phyloP scores from a whole-genome alignment of 441 rosid genomes.

The Croton laevigatus region DNA sequence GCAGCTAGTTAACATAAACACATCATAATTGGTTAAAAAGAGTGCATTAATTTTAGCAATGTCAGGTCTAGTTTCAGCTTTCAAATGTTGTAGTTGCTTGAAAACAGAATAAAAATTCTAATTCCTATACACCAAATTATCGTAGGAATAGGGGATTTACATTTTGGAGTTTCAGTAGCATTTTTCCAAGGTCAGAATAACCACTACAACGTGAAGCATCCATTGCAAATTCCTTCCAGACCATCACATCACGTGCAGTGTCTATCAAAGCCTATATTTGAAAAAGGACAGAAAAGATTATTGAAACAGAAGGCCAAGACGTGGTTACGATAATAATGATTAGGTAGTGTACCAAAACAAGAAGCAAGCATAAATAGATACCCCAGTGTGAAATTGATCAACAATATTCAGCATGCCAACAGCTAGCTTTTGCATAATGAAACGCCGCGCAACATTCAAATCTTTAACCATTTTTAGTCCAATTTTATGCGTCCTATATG shows the following conservation, averaged over 20 bases:
- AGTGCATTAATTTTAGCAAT: neutral
- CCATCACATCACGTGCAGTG: slow-evolving; percentile 62
- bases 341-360: slow-evolving; percentile 10
- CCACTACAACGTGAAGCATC: slow-evolving; percentile 74
- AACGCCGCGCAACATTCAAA: slow-evolving; percentile 72
- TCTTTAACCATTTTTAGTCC: slow-evolving; percentile 90
- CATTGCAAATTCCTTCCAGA: slow-evolving; percentile 93
- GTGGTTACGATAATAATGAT: neutral
- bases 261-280: slow-evolving; percentile 70
- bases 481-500: slow-evolving; percentile 66
- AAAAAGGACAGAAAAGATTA: slow-evolving; percentile 26
- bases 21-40: neutral
- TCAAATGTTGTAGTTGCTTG: neutral
- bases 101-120: neutral
- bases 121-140: neutral
- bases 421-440: slow-evolving; percentile 82
- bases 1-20: neutral
- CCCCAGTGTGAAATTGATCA: slow-evolving; percentile 86
- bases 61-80: neutral
- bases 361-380: slow-evolving; percentile 26
- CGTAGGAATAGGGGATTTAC: slow-evolving; percentile 41
- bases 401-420: slow-evolving; percentile 84
- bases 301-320: neutral
- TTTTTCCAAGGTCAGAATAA: slow-evolving; percentile 82
- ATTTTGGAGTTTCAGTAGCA: slow-evolving; percentile 84